phyloP scores from a whole-genome alignment of 768 basidiomycete species.

The Lanmaoa pseudosensibilis region DNA sequence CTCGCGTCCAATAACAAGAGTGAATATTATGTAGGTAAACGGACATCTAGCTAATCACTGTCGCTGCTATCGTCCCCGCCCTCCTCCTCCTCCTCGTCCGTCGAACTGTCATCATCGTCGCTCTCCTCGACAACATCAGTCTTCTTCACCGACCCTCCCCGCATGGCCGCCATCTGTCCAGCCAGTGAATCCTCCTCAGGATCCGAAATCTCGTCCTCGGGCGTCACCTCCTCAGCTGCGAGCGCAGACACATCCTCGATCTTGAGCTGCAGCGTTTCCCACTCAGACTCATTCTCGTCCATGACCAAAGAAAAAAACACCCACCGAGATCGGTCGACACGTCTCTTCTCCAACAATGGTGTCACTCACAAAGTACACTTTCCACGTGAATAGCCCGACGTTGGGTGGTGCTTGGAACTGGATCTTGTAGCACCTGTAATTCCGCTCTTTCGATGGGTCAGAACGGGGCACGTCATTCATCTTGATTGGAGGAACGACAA shows the following conservation, averaged over 20 bases:
- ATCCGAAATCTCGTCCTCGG: conserved; percentile 95
- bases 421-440: conserved; percentile 83
- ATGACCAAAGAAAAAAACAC: conserved; percentile 28
- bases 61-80: conserved; percentile 30
- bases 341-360: conserved; percentile 84
- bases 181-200: conserved; percentile 96
- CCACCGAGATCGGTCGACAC: conserved; percentile 66
- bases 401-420: conserved; percentile 94
- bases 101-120: conserved; percentile 31
- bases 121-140: conserved; percentile 35
- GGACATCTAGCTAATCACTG: conserved; percentile 20
- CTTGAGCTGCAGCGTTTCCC: conserved; percentile 56
- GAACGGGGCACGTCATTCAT: conserved; percentile 76
- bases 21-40: not conserved
- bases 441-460: conserved; percentile 45
- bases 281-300: conserved; percentile 4
- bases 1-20: not conserved
- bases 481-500: conserved; percentile 85
- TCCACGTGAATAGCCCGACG: conserved; percentile 86
- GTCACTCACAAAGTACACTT: conserved; percentile 82
- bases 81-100: conserved; percentile 26
- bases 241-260: conserved; percentile 72
- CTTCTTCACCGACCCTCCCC: conserved; percentile 83
- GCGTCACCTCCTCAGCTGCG: conserved; percentile 53
- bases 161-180: conserved; percentile 97